Evolutionary conservation across 441 rosid genomes (phyloP).

Genomic region (Viola pubescens): DNA sequence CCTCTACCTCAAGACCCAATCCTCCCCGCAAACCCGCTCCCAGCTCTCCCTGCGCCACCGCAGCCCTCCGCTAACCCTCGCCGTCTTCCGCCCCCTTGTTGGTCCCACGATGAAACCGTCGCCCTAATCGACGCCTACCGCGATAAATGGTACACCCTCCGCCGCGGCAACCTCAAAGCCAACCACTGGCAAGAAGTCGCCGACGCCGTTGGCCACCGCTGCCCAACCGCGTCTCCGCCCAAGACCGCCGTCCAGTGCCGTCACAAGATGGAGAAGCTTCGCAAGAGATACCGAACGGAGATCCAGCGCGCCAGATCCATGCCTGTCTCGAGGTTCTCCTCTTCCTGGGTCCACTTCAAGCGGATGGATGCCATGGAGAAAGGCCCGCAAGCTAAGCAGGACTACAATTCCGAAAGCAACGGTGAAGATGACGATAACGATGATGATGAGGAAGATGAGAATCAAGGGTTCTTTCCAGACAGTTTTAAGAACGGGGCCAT

Average conservation of each 20-base stretch:
- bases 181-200: conserved; percentile 95
- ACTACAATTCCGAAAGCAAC: conserved; percentile 33
- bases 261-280: conserved; percentile 97
- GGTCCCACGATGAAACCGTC: conserved; percentile 81
- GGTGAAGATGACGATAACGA: conserved; percentile 39
- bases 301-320: conserved; percentile 83
- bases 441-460: conserved; percentile 35
- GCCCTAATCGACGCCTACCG: conserved; percentile 77
- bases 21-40: conserved; percentile 15
- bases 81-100: conserved; percentile 91
- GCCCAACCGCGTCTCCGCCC: conserved; percentile 54
- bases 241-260: conserved; percentile 95
- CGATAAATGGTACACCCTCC: conserved; percentile 80
- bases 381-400: conserved; percentile 35
- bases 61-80: conserved; percentile 45
- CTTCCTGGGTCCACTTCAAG: conserved; percentile 89
- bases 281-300: conserved; percentile 84
- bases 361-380: conserved; percentile 92
- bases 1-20: conserved; percentile 31
- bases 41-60: conserved; percentile 25
- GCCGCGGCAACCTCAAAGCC: conserved; percentile 88
- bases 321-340: conserved; percentile 65
- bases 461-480: conserved; percentile 34
- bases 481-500: conserved; percentile 28
- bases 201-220: conserved; percentile 45